Evolutionary conservation across 2,329 filamentous ascomycete species (phyloP).

Genomic region (Aspergillus costaricaensis): DNA sequence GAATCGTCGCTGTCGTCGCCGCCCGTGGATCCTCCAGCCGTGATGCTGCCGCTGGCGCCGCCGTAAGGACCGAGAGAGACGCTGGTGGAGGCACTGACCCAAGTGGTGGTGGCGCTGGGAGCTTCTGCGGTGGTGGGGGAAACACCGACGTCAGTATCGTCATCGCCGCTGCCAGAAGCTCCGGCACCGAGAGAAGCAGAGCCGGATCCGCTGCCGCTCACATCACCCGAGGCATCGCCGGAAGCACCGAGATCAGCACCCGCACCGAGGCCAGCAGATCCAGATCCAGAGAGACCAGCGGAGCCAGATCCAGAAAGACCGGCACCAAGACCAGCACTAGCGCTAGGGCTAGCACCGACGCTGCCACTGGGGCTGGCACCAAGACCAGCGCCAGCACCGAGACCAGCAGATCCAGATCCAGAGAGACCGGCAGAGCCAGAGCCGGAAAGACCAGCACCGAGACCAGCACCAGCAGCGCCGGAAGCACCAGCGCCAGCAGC

Average conservation of each 20-base stretch:
- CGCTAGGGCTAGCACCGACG: background rate
- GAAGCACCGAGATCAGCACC: slow-evolving; percentile 2
- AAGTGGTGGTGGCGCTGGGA: slow-evolving; percentile 4
- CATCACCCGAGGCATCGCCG: background rate
- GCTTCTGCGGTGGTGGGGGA: background rate
- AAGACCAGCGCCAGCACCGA: background rate
- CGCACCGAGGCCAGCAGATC: background rate
- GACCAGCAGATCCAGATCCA: background rate
- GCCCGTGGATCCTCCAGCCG: background rate
- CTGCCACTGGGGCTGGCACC: background rate
- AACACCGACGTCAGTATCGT: background rate
- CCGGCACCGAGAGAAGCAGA: background rate
- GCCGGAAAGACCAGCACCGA: background rate
- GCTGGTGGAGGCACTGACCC: slow-evolving; percentile 4
- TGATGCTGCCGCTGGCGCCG: background rate
- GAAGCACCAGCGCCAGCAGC: background rate
- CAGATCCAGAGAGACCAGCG: background rate
- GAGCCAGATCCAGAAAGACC: background rate
- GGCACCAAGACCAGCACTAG: background rate
- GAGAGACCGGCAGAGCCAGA: background rate
- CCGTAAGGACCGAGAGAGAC: background rate
- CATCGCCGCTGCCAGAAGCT: background rate
- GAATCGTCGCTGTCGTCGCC: background rate
- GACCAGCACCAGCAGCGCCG: background rate
- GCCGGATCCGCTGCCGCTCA: slow-evolving; percentile 1